Conservation (phyloP, 2,329 filamentous ascomycete species). For the Arachnomyces sp. region DNA sequence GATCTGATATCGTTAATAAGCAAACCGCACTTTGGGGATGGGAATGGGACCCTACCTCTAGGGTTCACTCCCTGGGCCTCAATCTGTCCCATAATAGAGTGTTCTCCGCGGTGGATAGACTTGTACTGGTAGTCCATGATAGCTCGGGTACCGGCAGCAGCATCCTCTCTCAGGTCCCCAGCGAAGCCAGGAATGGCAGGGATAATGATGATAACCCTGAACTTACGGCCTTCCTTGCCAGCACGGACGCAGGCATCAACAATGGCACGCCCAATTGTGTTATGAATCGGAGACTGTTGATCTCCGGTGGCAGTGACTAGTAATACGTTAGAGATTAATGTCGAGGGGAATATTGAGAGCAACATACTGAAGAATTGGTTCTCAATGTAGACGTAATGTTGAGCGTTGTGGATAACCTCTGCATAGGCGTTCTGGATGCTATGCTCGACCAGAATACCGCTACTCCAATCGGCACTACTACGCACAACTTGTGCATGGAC, state of each 20-base stretch:
- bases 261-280: slow-evolving; percentile 78
- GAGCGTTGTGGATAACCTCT: slow-evolving; percentile 74
- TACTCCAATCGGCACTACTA: slow-evolving; percentile 88
- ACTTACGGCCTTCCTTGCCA: slow-evolving; percentile 74
- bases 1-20: slow-evolving; percentile 37
- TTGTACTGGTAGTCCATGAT: slow-evolving; percentile 99
- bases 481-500: slow-evolving; percentile 79
- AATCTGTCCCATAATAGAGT: slow-evolving; percentile 82
- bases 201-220: slow-evolving; percentile 81
- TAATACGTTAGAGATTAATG: slow-evolving; percentile 12
- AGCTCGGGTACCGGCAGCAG: slow-evolving; percentile 75
- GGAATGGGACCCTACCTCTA: slow-evolving; percentile 24
- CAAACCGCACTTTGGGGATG: background rate
- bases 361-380: slow-evolving; percentile 97
- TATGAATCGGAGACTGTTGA: slow-evolving; percentile 77
- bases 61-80: slow-evolving; percentile 67
- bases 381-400: slow-evolving; percentile 95
- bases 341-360: too few relatives aligned
- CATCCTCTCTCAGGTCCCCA: slow-evolving; percentile 75
- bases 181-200: slow-evolving; percentile 91
- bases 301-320: slow-evolving; percentile 75
- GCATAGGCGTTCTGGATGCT: slow-evolving; percentile 80
- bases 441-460: slow-evolving; percentile 74
- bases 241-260: slow-evolving; percentile 82
- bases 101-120: slow-evolving; percentile 80